Evolutionary conservation across 164 flowering plant species (phyloP), one percentile per base, ranked within the genome.

Genomic region (Stephania yunnanensis): DNA sequence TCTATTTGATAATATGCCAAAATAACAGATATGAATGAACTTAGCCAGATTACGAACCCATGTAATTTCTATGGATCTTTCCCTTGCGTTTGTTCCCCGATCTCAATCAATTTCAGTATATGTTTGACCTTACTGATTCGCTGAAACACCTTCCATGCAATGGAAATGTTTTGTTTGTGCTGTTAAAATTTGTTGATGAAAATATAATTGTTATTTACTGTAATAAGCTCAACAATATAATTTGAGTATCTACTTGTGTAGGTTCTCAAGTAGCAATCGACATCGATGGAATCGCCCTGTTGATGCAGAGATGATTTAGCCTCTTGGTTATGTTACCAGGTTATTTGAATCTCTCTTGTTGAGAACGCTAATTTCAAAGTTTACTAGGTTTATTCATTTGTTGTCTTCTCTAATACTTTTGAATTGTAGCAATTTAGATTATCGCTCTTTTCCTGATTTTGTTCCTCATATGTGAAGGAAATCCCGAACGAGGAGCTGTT

Each of bases 271-370:
- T 68, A 63, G 71, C 74, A 15, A 72, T 22, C 78, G 89, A 89
- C 70, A 69, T 71, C 68, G 91, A 90, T 71, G 85, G 77, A 46
- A 71, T 86, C 71, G 76, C 86, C 72, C 84, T 87, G 50, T 73
- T 78, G n/a, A 70, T 87, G 73, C 76, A 72, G 81, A 93, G 92
- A 79, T 70, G 92, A 15, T 90, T 90, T 82, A 79, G 94, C 84
- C 86, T 89, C 74, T 76, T 89, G 80, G 82, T 93, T 73, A 77
- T 89, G 76, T 78, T 89, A 82, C 98, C 98, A 87, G 97, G 98
- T 93, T 7, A 73, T 63, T 68, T 2, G 19, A 58, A 10, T 58
- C 3, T 58, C 20, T 58, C 55, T 17, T 58, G 19, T 58, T 58
- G 4, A 58, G 64, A 58, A 58, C 1, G 13, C 6, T 15, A 12